phyloP scores from a whole-genome alignment of 2,329 filamentous ascomycete species.

The Passalora sequoiae region DNA sequence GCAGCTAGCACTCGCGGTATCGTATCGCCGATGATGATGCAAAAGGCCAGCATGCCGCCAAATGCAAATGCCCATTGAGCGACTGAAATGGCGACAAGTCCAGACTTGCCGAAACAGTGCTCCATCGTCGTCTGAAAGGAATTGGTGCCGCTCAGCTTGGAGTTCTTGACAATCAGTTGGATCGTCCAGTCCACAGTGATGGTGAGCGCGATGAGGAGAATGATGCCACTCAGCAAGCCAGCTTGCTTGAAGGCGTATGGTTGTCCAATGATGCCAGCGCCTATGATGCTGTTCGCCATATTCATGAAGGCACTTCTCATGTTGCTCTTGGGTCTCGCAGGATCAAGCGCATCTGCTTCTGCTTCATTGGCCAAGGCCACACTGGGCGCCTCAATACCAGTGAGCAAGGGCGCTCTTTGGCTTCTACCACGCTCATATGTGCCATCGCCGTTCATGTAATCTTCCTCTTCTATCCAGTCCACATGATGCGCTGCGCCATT shows the following conservation, averaged over 20 bases:
- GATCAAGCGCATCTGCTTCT: constrained; percentile 53
- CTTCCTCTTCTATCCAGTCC: constrained; percentile 55
- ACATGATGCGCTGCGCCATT: constrained; percentile 22
- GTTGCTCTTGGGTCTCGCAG: constrained; percentile 72
- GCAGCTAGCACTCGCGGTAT: constrained; percentile 85
- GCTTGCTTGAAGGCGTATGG: constrained; percentile 95
- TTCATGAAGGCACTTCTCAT: constrained; percentile 94
- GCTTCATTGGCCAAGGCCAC: constrained; percentile 62
- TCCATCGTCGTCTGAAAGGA: constrained; percentile 96
- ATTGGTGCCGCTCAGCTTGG: constrained; percentile 87
- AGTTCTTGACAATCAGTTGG: constrained; percentile 92
- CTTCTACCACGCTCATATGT: constrained; percentile 35
- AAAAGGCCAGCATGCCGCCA: constrained; percentile 97
- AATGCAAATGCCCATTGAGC: constrained; percentile 99
- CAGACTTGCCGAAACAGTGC: constrained; percentile 84
- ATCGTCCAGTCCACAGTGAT: constrained; percentile 96
- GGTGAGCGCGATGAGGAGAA: constrained; percentile 74
- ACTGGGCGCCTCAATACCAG: constrained; percentile 76
- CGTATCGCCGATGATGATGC: constrained; percentile 92
- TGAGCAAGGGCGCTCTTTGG: constrained; percentile 65
- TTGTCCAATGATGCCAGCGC: constrained; percentile 68
- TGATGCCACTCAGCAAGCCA: constrained; percentile 71
- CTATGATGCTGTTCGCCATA: constrained; percentile 98
- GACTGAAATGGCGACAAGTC: constrained; percentile 80
- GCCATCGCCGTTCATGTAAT: constrained; percentile 49